These are phyloP conservation scores for Geranomyces michiganensis DNA, from an alignment of 192 early-diverging fungal genomes.

Conservation along the genomic window DNA sequence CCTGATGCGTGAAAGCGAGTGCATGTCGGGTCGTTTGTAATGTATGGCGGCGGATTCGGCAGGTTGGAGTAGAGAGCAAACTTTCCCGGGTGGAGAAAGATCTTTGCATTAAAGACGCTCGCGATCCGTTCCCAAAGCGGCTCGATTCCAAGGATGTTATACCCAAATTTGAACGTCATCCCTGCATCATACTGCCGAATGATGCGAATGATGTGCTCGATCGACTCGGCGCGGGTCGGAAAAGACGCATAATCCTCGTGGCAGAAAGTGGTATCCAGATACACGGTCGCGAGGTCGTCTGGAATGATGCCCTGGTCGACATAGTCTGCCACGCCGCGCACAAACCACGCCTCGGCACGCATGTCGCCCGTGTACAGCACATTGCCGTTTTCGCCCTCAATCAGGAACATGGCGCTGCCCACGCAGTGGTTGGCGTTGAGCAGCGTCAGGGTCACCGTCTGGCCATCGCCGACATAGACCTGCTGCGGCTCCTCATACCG, in stretches of 20 bases:
- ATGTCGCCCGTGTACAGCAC: conserved; percentile 48
- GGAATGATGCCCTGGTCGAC: conserved; percentile 35
- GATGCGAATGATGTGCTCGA: conserved; percentile 5
- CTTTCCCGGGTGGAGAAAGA: background rate
- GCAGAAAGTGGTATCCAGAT: conserved; percentile 58
- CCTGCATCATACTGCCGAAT: conserved; percentile 24
- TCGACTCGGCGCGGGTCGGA: conserved; percentile 38
- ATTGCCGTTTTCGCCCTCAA: conserved; percentile 39
- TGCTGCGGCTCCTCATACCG: conserved; percentile 2
- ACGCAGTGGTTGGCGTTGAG: conserved; percentile 56
- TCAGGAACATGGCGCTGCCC: conserved; percentile 54
- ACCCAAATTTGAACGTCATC: conserved; percentile 46
- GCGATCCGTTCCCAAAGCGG: conserved; percentile 49
- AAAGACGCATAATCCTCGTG: conserved; percentile 37
- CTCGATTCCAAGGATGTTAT: conserved; percentile 41
- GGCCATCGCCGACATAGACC: conserved; percentile 43
- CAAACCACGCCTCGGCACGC: conserved; percentile 38
- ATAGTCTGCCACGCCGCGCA: conserved; percentile 26
- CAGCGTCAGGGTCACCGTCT: conserved; percentile 38
- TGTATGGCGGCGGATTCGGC: background rate
- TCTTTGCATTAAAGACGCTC: conserved; percentile 43
- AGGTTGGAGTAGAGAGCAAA: background rate
- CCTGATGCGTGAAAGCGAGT: conserved; percentile 26
- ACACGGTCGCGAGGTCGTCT: conserved; percentile 26
- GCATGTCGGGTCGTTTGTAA: conserved; percentile 18